Conservation (phyloP, 768 basidiomycete genomes). For the Obba rivulosa region DNA sequence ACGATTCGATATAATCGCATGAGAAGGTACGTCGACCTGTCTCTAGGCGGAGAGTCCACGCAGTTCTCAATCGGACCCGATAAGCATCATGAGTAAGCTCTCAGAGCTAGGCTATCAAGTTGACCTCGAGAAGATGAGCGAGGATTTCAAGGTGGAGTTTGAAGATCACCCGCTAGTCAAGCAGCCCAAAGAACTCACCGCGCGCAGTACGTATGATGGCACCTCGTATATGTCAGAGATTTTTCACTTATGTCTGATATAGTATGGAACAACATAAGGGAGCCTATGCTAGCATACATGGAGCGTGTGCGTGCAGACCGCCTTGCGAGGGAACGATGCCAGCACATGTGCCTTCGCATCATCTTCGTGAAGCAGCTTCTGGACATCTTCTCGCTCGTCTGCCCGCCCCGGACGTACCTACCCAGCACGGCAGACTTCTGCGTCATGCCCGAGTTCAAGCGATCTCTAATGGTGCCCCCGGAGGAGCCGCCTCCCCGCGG, state of each 20-base stretch:
- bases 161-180: slow-evolving; percentile 6
- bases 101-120: slow-evolving; percentile 3
- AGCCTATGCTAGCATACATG: slow-evolving; percentile 5
- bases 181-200: slow-evolving; percentile 11
- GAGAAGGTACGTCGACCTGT: slow-evolving; percentile 3
- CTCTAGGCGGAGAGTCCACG: no score
- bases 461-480: not conserved
- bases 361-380: not conserved
- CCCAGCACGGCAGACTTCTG: slow-evolving; percentile 7
- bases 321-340: slow-evolving; percentile 5
- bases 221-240: not conserved
- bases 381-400: not conserved
- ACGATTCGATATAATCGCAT: slow-evolving; percentile 1
- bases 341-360: slow-evolving; percentile 6
- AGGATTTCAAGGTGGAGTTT: slow-evolving; percentile 1
- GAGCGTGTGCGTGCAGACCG: slow-evolving; percentile 2
- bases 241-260: not conserved
- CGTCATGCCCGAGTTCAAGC: not conserved
- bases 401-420: slow-evolving; percentile 2
- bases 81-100: slow-evolving; percentile 4
- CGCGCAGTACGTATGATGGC: slow-evolving; percentile 4
- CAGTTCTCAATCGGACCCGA: no score
- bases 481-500: not conserved
- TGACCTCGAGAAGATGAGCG: slow-evolving; percentile 5
- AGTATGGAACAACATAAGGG: slow-evolving; percentile 12